A percentile compares a stretch with the other conserved stretches of the same genome.
Conservation (phyloP, 768 basidiomycete genomes). For the Hortiboletus flavorubellus region DNA sequence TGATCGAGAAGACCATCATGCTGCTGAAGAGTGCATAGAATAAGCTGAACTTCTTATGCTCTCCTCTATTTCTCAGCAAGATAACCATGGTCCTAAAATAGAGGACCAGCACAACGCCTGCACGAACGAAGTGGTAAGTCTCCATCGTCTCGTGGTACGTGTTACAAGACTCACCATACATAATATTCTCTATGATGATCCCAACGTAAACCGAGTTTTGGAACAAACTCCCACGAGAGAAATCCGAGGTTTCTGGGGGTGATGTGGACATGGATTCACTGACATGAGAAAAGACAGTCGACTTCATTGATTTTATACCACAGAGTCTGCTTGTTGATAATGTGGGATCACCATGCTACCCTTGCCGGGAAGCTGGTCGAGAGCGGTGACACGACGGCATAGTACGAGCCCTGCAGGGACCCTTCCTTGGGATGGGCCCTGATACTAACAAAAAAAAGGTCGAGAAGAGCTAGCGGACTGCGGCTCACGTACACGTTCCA, state of each 20-base stretch:
- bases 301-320: slow-evolving; percentile 3
- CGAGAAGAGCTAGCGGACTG: no score
- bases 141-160: background rate
- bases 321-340: no score
- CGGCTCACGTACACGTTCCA: background rate
- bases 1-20: slow-evolving; percentile 26
- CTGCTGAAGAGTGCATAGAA: slow-evolving; percentile 27
- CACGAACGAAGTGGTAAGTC: background rate
- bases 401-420: no score
- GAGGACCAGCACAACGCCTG: slow-evolving; percentile 23
- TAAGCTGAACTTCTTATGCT: slow-evolving; percentile 3
- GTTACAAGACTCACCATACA: slow-evolving; percentile 19
- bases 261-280: background rate
- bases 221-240: background rate
- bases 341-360: no score
- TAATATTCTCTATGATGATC: slow-evolving; percentile 15
- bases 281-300: background rate
- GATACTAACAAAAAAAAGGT: no score
- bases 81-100: slow-evolving; percentile 21
- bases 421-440: no score
- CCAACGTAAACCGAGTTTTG: slow-evolving; percentile 17
- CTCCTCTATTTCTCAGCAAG: slow-evolving; percentile 3
- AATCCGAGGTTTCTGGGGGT: background rate
- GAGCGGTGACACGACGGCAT: no score
- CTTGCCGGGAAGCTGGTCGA: no score